Evolutionary conservation across 192 early-diverging fungal species (phyloP).

Genomic region (Spinellus fusiger): DNA sequence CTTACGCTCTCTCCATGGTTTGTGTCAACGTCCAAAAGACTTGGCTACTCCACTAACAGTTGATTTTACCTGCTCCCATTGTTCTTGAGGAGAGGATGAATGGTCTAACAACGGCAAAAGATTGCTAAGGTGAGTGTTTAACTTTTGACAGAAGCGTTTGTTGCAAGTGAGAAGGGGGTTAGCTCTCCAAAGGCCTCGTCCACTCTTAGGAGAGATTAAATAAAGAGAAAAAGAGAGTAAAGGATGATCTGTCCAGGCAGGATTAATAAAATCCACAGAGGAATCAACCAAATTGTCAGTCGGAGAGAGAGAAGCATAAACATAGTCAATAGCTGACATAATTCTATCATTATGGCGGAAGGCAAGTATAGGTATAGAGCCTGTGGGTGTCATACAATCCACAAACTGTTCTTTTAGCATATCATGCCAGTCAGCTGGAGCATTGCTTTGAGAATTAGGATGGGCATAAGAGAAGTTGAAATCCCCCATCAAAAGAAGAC

Average conservation of each 20-base stretch:
- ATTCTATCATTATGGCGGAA: neutral
- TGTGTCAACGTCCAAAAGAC: neutral
- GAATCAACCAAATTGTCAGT: neutral
- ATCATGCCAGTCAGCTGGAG: too few species aligned
- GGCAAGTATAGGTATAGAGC: neutral
- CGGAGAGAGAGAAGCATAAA: neutral
- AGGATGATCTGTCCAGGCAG: neutral
- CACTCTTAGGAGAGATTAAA: too few species aligned
- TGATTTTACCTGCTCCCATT: neutral
- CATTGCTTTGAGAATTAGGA: too few species aligned
- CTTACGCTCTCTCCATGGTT: neutral
- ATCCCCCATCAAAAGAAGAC: too few species aligned
- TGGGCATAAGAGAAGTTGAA: too few species aligned
- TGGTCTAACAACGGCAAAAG: neutral
- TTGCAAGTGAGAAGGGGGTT: neutral
- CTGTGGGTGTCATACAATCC: neutral
- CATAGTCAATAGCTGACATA: neutral
- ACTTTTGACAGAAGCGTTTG: neutral
- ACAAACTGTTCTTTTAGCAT: too few species aligned
- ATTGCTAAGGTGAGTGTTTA: neutral
- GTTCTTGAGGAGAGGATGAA: neutral
- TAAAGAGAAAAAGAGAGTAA: neutral
- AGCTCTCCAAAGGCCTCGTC: neutral
- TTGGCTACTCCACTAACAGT: neutral
- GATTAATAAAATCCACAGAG: neutral